Percentiles rank a stretch among this genome's conserved stretches.
Evolutionary conservation across 2,329 filamentous ascomycete genomes (phyloP).

Genomic region (Metarhizium anisopliae): DNA sequence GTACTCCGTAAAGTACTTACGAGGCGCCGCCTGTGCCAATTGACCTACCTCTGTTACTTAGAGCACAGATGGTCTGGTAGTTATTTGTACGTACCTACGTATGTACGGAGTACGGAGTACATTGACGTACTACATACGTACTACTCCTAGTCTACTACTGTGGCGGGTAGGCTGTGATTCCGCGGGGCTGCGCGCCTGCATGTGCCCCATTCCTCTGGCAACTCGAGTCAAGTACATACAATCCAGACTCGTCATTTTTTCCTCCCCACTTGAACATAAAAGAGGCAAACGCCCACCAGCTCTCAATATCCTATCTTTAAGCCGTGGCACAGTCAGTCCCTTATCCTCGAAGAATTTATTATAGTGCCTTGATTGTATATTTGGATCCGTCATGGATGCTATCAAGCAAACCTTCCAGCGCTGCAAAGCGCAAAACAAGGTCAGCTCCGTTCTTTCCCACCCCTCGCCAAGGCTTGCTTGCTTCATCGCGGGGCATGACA

Average conservation of each 20-base stretch:
- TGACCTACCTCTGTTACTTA: too few relatives aligned
- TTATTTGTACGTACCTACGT: too few relatives aligned
- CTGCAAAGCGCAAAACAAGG: conserved; percentile 51
- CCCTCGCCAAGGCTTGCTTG: too few relatives aligned
- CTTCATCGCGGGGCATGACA: not conserved
- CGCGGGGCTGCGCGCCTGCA: too few relatives aligned
- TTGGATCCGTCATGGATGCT: conserved; percentile 35
- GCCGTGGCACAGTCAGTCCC: not conserved
- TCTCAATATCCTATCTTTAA: not conserved
- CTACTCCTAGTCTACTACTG: too few relatives aligned
- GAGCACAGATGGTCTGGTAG: too few relatives aligned
- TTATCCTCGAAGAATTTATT: conserved; percentile 12
- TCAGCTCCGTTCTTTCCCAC: conserved; percentile 23
- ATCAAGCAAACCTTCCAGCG: conserved; percentile 51
- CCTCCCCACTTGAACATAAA: conserved; percentile 1
- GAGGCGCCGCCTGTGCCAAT: too few relatives aligned
- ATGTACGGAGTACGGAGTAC: too few relatives aligned
- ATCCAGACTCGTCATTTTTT: not conserved
- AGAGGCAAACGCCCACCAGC: not conserved
- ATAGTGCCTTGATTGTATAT: not conserved
- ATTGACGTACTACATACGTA: too few relatives aligned
- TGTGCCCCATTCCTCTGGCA: not conserved
- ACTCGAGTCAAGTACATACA: not conserved
- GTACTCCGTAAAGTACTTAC: too few relatives aligned
- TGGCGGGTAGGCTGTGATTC: too few relatives aligned